Percentiles rank a stretch among this genome's conserved stretches.
phyloP scores from a whole-genome alignment of 2,329 filamentous ascomycete genomes.

The Knoxdaviesia proteae region DNA sequence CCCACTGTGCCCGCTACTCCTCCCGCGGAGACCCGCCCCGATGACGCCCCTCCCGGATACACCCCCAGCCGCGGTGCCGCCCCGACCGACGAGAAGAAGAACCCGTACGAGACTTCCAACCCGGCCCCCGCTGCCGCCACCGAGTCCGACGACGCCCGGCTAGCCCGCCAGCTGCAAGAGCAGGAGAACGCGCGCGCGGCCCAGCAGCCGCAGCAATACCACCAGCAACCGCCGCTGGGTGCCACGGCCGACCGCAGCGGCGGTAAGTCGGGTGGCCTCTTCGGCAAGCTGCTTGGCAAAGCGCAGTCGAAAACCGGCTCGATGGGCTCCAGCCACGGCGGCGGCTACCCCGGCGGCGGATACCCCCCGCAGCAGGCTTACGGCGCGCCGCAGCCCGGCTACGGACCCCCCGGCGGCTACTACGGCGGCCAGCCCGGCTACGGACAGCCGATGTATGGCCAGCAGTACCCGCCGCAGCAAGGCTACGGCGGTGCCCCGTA shows the following conservation, averaged over 20 bases:
- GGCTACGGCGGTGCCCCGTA: slow-evolving; percentile 11
- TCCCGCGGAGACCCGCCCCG: slow-evolving; percentile 17
- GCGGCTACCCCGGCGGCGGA: slow-evolving; percentile 13
- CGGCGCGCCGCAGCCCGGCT: not conserved
- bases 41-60: slow-evolving; percentile 50
- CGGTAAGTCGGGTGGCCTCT: slow-evolving; percentile 21
- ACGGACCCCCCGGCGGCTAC: slow-evolving; percentile 5
- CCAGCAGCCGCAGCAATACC: slow-evolving; percentile 16
- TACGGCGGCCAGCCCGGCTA: slow-evolving; percentile 10
- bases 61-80: slow-evolving; percentile 19
- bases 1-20: slow-evolving; percentile 49
- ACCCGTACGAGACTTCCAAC: slow-evolving; percentile 38
- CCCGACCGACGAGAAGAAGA: slow-evolving; percentile 39
- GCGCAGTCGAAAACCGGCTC: slow-evolving; percentile 13
- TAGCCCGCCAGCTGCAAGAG: slow-evolving; percentile 61
- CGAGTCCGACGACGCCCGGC: slow-evolving; percentile 53
- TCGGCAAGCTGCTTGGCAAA: slow-evolving; percentile 32
- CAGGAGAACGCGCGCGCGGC: slow-evolving; percentile 46
- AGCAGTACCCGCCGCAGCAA: slow-evolving; percentile 15
- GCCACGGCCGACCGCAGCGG: slow-evolving; percentile 8
- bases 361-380: slow-evolving; percentile 10
- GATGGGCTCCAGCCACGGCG: slow-evolving; percentile 7
- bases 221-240: slow-evolving; percentile 14
- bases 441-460: slow-evolving; percentile 13
- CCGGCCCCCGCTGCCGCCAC: slow-evolving; percentile 14